Percentiles rank a stretch among this genome's conserved stretches.
Evolutionary conservation across 352 stramenopile species (phyloP).

Genomic region (Phytophthora foliorum): DNA sequence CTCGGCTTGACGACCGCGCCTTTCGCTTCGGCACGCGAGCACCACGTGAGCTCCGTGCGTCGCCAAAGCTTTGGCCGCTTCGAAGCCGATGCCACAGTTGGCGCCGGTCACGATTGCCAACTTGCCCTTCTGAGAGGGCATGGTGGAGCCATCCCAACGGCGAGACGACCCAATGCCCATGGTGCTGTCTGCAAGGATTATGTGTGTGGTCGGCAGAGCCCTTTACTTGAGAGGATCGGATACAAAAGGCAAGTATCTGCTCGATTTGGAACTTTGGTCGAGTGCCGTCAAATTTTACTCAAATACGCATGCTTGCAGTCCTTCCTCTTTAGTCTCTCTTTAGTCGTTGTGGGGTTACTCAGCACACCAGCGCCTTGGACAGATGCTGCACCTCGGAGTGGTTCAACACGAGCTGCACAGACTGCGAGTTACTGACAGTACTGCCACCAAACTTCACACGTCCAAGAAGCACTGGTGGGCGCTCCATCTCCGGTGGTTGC

Average conservation of each 20-base stretch:
- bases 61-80: conserved; percentile 70
- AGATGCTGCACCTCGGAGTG: conserved; percentile 56
- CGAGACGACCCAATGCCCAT: conserved; percentile 29
- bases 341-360: conserved; percentile 4
- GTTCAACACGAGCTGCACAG: conserved; percentile 59
- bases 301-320: conserved; percentile 15
- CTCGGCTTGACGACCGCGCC: conserved; percentile 35
- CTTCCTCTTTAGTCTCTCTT: neutral
- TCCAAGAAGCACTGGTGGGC: conserved; percentile 63
- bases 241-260: conserved; percentile 3
- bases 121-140: conserved; percentile 54
- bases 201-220: neutral
- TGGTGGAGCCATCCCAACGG: conserved; percentile 33
- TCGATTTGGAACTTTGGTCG: too few relatives aligned
- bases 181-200: conserved; percentile 4
- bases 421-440: conserved; percentile 7
- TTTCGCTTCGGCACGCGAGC: conserved; percentile 71
- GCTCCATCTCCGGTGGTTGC: conserved; percentile 78
- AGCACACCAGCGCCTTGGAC: conserved; percentile 56
- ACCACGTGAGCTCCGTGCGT: conserved; percentile 72
- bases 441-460: conserved; percentile 58
- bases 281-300: conserved; percentile 28
- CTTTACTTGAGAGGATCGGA: neutral
- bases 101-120: conserved; percentile 86
- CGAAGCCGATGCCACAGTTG: conserved; percentile 88